Evolutionary conservation across 2,329 filamentous ascomycete species (phyloP), one percentile per base, ranked within the genome.

Genomic region (Geoglossum cookeanum): DNA sequence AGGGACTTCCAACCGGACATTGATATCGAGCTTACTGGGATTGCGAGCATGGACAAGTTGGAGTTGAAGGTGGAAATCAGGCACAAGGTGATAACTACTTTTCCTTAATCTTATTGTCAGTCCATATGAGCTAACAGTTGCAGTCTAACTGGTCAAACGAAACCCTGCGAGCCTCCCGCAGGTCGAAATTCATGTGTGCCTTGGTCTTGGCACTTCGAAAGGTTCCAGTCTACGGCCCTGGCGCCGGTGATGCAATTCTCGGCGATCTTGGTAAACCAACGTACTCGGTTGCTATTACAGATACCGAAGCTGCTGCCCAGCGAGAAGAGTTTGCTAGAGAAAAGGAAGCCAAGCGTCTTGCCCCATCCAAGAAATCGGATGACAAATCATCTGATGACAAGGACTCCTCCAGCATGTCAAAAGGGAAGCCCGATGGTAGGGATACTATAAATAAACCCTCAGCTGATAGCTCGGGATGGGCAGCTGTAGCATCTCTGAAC

Each of bases 101-200:
- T 58, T 29, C 11, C 17, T 17, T 22, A 9, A 11, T 29, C 15
- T 22, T 22, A 27, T 49, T 22, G 22, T 49, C 22, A 3, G 11
- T 27, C 15, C 11, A 44, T 37, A 39, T 33, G 15, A n/a, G 15
- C 44, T 27, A 42, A 7, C 3, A 52, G 11, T 4, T 29, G 3
- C 42, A 57, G 51, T 87, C 84, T 58, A 92, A 91, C 71, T 91
- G 87, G 86, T 81, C 87, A 63, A 89, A 96, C 69, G 91, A 95
- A 63, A 77, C 79, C 1, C 78, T 96, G 45, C 85, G 90, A 45
- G 83, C 84, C 17, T 78, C 84, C 5, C 82, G 90, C 56, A 83
- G 91, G 60, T 94, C 86, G 68, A 97, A 95, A 71, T 97, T 98
- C 72, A 94, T 97, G 82, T 95, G 90, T 66, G 92, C 92, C 0